These are phyloP conservation scores for Pseudisothecium myosuroides DNA, from an alignment of 225 moss, liverwort and hornwort genomes.

Conservation along the genomic window DNA sequence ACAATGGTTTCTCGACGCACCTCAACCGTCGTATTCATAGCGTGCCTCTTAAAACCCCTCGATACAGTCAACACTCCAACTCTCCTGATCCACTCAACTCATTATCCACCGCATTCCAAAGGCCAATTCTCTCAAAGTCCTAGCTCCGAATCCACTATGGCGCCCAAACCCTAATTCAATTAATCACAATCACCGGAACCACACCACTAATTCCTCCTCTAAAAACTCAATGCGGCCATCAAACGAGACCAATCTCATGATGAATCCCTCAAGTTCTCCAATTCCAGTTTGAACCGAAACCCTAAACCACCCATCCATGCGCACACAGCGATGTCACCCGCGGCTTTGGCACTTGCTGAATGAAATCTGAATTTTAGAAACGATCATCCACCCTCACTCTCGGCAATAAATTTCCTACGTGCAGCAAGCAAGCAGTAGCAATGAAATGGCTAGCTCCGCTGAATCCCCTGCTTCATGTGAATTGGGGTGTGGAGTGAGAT, in stretches of 20 bases:
- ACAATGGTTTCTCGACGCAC: neutral
- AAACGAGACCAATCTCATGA: neutral
- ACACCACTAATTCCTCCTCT: neutral
- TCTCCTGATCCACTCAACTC: neutral
- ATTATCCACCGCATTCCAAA: neutral
- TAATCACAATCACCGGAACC: neutral
- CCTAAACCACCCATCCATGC: neutral
- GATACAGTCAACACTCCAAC: neutral
- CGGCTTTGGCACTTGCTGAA: neutral
- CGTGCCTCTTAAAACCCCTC: neutral
- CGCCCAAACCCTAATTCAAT: neutral
- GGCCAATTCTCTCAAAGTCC: neutral
- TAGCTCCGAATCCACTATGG: neutral
- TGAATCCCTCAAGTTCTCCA: neutral
- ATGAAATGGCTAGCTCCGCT: neutral
- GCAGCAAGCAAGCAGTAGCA: neutral
- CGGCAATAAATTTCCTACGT: neutral
- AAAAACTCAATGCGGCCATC: neutral
- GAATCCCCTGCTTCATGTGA: neutral
- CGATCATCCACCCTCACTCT: neutral
- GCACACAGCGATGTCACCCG: neutral
- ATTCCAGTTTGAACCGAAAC: neutral
- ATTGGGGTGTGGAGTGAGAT: neutral
- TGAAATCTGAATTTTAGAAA: neutral
- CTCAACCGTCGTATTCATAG: conserved; percentile 8